Percentiles rank a stretch among this genome's conserved stretches.
Conservation (phyloP, 108 stramenopile species). For the Chaetoceros tenuissimus region DNA sequence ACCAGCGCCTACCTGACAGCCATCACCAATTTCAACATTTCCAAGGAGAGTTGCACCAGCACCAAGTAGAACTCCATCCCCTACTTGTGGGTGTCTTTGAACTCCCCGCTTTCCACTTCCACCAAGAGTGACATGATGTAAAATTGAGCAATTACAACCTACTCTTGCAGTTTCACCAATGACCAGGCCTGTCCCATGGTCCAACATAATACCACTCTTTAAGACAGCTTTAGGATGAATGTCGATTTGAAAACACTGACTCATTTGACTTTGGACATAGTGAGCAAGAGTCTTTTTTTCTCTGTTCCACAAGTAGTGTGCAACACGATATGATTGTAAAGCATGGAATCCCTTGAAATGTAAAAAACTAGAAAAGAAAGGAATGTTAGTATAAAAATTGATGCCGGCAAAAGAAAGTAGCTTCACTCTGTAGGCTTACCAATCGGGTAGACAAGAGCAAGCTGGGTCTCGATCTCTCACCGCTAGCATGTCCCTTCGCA, state of each 20-base stretch:
- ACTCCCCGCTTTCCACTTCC: conserved; percentile 72
- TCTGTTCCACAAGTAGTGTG: conserved; percentile 57
- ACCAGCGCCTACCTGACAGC: conserved; percentile 64
- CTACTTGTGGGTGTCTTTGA: conserved; percentile 86
- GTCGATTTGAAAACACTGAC: conserved; percentile 76
- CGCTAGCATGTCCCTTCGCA: conserved; percentile 66
- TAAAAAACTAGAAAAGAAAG: conserved; percentile 51
- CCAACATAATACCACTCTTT: conserved; percentile 68
- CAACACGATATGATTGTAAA: conserved; percentile 75
- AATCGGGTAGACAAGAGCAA: conserved; percentile 40
- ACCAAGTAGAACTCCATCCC: conserved; percentile 70
- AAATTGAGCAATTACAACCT: conserved; percentile 73
- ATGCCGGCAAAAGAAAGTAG: conserved; percentile 38
- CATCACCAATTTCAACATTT: conserved; percentile 60
- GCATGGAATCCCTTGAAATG: conserved; percentile 91
- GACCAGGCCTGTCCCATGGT: conserved; percentile 84
- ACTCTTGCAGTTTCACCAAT: conserved; percentile 80
- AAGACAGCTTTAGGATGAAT: conserved; percentile 79
- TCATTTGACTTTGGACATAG: conserved; percentile 73
- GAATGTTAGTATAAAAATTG: conserved; percentile 14
- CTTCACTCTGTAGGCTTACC: too few relatives aligned
- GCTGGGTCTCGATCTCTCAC: conserved; percentile 74
- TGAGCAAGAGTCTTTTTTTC: conserved; percentile 49
- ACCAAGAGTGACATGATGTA: conserved; percentile 82
- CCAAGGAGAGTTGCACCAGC: conserved; percentile 82